These are phyloP conservation scores for Aschersonia sp. DNA, from an alignment of 2,329 filamentous ascomycete species.

Conservation along the genomic window DNA sequence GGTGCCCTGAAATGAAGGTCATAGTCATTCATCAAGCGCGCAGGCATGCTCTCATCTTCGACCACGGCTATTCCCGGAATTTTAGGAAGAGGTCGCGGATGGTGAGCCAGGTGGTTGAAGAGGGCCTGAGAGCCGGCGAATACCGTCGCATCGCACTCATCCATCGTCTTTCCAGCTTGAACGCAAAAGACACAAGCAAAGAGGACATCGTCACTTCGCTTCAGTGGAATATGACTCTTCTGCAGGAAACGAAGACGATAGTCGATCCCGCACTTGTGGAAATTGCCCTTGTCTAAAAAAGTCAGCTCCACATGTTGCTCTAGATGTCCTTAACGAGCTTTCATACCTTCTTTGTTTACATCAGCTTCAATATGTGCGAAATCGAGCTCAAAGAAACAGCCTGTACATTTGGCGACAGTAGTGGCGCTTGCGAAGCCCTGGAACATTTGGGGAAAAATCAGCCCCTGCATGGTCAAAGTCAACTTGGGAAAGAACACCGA, in stretches of 20 bases:
- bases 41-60: slow-evolving; percentile 26
- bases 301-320: background rate
- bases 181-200: slow-evolving; percentile 43
- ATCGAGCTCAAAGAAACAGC: slow-evolving; percentile 39
- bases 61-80: slow-evolving; percentile 34
- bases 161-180: slow-evolving; percentile 29
- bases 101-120: slow-evolving; percentile 37
- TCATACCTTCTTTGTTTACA: slow-evolving; percentile 28
- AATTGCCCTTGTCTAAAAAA: slow-evolving; percentile 22
- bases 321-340: no score
- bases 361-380: slow-evolving; percentile 38
- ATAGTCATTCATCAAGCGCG: slow-evolving; percentile 30
- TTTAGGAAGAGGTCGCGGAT: slow-evolving; percentile 35
- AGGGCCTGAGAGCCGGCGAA: slow-evolving; percentile 39
- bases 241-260: slow-evolving; percentile 41
- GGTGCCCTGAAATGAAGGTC: slow-evolving; percentile 34
- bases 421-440: slow-evolving; percentile 26
- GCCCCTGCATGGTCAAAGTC: background rate
- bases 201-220: slow-evolving; percentile 34
- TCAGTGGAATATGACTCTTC: slow-evolving; percentile 37
- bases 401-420: slow-evolving; percentile 34
- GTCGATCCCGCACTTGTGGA: slow-evolving; percentile 27
- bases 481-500: slow-evolving; percentile 10
- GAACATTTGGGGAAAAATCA: background rate
- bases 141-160: slow-evolving; percentile 40